Percentiles rank a stretch among this genome's conserved stretches.
phyloP scores from a whole-genome alignment of 2,329 filamentous ascomycete species.

The Cladosporium oxysporum region DNA sequence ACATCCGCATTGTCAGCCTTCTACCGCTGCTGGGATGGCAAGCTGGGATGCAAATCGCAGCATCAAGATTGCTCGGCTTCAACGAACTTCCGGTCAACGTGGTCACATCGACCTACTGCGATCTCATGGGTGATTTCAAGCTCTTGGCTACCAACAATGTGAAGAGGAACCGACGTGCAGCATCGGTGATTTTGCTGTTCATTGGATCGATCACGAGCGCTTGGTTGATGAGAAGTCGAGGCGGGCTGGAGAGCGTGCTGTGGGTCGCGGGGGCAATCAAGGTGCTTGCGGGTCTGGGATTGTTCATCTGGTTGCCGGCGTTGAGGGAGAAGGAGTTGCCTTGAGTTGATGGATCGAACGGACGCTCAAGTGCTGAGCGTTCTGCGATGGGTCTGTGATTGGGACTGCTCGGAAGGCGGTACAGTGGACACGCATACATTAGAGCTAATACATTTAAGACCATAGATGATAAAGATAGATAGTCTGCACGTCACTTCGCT shows the following conservation, averaged over 20 bases:
- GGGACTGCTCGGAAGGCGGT: neutral
- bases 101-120: conserved; percentile 57
- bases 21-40: conserved; percentile 54
- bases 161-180: conserved; percentile 53
- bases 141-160: conserved; percentile 52
- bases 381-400: neutral
- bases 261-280: conserved; percentile 53
- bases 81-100: conserved; percentile 59
- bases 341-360: neutral
- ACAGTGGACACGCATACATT: neutral
- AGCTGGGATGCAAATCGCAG: conserved; percentile 56
- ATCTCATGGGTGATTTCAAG: conserved; percentile 54
- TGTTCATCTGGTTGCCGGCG: conserved; percentile 37
- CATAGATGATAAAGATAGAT: neutral
- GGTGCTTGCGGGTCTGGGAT: conserved; percentile 40
- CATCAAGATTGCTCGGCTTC: conserved; percentile 52
- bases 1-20: conserved; percentile 49
- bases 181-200: conserved; percentile 50
- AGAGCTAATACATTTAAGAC: neutral
- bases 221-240: conserved; percentile 50
- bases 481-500: neutral
- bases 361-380: conserved; percentile 5
- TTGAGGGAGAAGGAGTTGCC: conserved; percentile 20
- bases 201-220: conserved; percentile 51
- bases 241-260: conserved; percentile 46